Base-by-base conservation (phyloP, 805 yeast genomes). In the Candida orba region DNA sequence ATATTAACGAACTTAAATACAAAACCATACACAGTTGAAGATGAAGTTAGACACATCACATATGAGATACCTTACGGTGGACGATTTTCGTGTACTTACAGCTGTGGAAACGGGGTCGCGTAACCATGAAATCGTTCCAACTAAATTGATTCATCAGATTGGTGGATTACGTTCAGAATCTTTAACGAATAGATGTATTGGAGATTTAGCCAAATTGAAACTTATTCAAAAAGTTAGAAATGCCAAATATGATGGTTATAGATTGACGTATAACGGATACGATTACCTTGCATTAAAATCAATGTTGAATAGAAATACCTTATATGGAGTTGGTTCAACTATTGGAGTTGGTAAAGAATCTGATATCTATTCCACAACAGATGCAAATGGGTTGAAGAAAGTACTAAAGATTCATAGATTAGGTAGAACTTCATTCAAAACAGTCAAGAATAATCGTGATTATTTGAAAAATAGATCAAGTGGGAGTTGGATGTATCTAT, bases 301-400 rank as follows among this genome's bases (percentile, higher is more conserved):
- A 8, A 78, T 93, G 79, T 69, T 84, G 50, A 84, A 81, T 56
- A 72, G 88, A 52, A 78, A 81, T 35, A 73, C 87, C 0, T 59
- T 93, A 9, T 81, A 81, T 55, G 82, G 91, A 2, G 76, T 91
- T 14, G 97, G 96, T 15, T 73, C 81, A 37, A 85, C 84, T 9
- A 89, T 91, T 53, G 99, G 98, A 47, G 96, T 93, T 41, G 99
- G 99, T 56, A 93, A 93, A 60, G 99, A 93, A 64, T 89, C 97
- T 3, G 99, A 93, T 67, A 90, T 93, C 56, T 88, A 84, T 62
- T 75, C 90, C 12, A 90, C 85, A 1, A 79, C 82, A 45, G 90
- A 84, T 56, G 67, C 72, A 12, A 58, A 73, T 18, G 93, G 91
- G 1, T 54, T 59, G n/a, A 75, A 78, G 42, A 75, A 77, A 54